These are phyloP conservation scores for Seiridium cupressi DNA, from an alignment of 2,329 filamentous ascomycete species.

Conservation along the genomic window DNA sequence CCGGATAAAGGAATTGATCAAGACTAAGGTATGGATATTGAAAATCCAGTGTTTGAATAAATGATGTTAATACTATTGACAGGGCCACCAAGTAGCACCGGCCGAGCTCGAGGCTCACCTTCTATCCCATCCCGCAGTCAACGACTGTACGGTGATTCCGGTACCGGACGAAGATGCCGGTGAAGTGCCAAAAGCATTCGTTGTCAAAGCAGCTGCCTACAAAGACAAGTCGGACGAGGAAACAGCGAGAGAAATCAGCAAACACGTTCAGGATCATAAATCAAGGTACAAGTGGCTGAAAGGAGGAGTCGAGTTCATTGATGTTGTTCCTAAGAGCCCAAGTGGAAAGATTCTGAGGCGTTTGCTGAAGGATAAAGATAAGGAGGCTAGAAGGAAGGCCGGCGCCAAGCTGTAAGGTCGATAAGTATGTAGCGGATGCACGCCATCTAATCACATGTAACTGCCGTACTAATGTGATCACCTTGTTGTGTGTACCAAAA, in stretches of 20 bases:
- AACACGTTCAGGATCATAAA: constrained; percentile 56
- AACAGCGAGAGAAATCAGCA: constrained; percentile 41
- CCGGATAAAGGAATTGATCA: constrained; percentile 56
- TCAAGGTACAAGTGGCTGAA: constrained; percentile 58
- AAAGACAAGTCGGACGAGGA: constrained; percentile 31
- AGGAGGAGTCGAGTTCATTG: constrained; percentile 52
- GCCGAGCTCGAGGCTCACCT: constrained; percentile 81
- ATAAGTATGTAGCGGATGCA: neutral
- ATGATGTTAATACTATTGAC: neutral
- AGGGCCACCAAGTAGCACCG: constrained; percentile 78
- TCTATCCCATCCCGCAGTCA: constrained; percentile 71
- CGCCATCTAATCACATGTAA: too few relatives aligned
- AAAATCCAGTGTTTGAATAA: neutral
- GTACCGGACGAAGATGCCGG: constrained; percentile 61
- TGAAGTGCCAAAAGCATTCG: constrained; percentile 66
- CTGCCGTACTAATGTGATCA: too few relatives aligned
- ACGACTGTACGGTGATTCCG: constrained; percentile 76
- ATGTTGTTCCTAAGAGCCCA: constrained; percentile 61
- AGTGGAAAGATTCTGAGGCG: constrained; percentile 64
- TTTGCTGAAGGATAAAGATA: constrained; percentile 65
- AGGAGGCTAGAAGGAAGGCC: constrained; percentile 56
- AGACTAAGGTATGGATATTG: constrained; percentile 40
- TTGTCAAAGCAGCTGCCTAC: constrained; percentile 52
- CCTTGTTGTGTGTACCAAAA: too few relatives aligned
- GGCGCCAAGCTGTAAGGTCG: constrained; percentile 57